These are phyloP conservation scores for Pichia phayaonensis DNA, from an alignment of 805 yeast genomes.

Conservation along the genomic window DNA sequence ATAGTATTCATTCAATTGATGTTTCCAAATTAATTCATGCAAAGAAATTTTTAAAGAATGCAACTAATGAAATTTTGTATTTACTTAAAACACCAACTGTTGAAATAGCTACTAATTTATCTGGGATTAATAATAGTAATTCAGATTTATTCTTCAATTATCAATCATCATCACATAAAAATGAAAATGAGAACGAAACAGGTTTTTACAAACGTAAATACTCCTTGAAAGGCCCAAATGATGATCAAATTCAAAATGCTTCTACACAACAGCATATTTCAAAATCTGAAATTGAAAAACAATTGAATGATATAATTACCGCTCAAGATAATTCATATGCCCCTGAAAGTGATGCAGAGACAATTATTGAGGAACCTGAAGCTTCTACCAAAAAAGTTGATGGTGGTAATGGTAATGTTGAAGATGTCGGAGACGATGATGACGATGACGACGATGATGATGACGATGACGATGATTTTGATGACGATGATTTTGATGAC, in stretches of 20 bases:
- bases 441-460: conserved; percentile 1
- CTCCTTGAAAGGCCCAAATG: not conserved
- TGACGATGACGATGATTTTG: conserved; percentile 2
- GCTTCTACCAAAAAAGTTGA: not conserved
- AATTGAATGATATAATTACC: conserved; percentile 1
- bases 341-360: conserved; percentile 21
- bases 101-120: conserved; percentile 16
- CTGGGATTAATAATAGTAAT: not conserved
- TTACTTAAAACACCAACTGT: conserved; percentile 29
- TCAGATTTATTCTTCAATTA: conserved; percentile 8
- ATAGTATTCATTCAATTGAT: conserved; percentile 21
- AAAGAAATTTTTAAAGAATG: conserved; percentile 27
- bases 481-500: conserved; percentile 5
- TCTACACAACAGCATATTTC: not conserved
- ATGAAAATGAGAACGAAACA: not conserved
- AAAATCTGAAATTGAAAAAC: not conserved
- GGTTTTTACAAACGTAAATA: not conserved
- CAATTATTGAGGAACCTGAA: conserved; percentile 12
- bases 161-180: not conserved
- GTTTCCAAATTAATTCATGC: conserved; percentile 26
- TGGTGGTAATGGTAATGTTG: conserved; percentile 12
- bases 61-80: conserved; percentile 31
- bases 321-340: not conserved
- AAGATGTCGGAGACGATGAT: conserved; percentile 7
- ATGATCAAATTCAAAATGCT: not conserved